phyloP scores from a whole-genome alignment of 1,284 basidiomycete species.

The Meira nashicola region DNA sequence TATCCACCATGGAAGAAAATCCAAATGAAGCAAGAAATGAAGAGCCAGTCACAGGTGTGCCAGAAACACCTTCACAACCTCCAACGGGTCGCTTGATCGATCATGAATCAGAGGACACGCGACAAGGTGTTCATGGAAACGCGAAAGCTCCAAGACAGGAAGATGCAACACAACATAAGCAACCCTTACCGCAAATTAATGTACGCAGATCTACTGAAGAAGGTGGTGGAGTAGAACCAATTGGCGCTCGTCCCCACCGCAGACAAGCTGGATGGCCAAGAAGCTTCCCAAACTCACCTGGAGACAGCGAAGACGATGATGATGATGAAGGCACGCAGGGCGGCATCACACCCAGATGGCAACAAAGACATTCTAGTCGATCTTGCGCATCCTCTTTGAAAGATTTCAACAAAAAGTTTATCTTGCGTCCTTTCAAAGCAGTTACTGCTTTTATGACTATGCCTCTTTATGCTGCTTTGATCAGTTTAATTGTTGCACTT shows the following conservation, averaged over 20 bases:
- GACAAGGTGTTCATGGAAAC: not conserved
- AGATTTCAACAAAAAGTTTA: slow-evolving; percentile 14
- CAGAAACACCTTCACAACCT: not conserved
- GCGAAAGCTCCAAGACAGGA: slow-evolving; percentile 1
- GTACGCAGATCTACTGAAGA: slow-evolving; percentile 22
- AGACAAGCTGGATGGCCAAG: slow-evolving; percentile 30
- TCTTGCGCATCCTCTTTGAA: not conserved
- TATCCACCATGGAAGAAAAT: slow-evolving; percentile 51
- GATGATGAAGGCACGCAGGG: slow-evolving; percentile 13
- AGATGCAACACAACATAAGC: no score
- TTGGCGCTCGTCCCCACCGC: not conserved
- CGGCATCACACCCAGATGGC: slow-evolving; percentile 14
- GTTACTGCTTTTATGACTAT: slow-evolving; percentile 79
- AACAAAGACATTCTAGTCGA: slow-evolving; percentile 12
- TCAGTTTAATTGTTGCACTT: slow-evolving; percentile 75
- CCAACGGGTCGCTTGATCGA: slow-evolving; percentile 12
- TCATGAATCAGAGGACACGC: slow-evolving; percentile 5
- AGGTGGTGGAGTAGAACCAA: slow-evolving; percentile 1
- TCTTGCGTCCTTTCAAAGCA: slow-evolving; percentile 47
- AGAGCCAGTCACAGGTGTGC: not conserved
- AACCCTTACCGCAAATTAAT: slow-evolving; percentile 17
- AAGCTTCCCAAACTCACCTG: slow-evolving; percentile 39
- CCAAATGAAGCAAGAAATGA: slow-evolving; percentile 5
- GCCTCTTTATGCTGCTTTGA: slow-evolving; percentile 59
- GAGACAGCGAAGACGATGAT: slow-evolving; percentile 17